Evolutionary conservation across 495 filamentous ascomycete genomes (phyloP).

Genomic region (Talaromyces thailandensis): DNA sequence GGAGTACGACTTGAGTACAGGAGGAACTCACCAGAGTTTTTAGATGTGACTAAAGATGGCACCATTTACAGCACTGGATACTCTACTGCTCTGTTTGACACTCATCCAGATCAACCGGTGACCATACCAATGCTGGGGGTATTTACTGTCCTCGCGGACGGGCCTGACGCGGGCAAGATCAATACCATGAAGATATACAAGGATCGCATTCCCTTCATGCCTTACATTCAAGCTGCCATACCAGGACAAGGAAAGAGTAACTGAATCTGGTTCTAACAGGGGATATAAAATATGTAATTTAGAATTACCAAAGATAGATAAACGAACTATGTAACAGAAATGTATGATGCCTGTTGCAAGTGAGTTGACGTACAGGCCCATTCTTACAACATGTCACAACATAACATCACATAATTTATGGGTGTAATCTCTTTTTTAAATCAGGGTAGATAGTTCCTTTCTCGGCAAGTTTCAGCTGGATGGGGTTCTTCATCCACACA

Average conservation of each 20-base stretch:
- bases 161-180: background rate
- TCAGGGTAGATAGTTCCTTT: background rate
- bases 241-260: background rate
- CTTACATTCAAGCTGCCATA: background rate
- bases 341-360: no score
- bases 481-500: background rate
- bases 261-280: background rate
- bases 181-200: background rate
- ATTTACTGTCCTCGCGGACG: background rate
- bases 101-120: background rate
- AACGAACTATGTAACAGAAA: no score
- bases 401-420: no score
- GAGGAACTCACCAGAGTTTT: background rate
- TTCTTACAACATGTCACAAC: no score
- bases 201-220: background rate
- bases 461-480: background rate
- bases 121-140: background rate
- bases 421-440: no score
- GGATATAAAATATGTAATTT: no score
- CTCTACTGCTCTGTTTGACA: background rate
- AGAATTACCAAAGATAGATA: no score
- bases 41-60: background rate
- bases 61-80: background rate
- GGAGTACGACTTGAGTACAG: no score
- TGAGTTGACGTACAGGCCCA: no score